Evolutionary conservation across 1,284 basidiomycete genomes (phyloP), one percentile per base, ranked within the genome.

Genomic region (Trametes hirsuta): DNA sequence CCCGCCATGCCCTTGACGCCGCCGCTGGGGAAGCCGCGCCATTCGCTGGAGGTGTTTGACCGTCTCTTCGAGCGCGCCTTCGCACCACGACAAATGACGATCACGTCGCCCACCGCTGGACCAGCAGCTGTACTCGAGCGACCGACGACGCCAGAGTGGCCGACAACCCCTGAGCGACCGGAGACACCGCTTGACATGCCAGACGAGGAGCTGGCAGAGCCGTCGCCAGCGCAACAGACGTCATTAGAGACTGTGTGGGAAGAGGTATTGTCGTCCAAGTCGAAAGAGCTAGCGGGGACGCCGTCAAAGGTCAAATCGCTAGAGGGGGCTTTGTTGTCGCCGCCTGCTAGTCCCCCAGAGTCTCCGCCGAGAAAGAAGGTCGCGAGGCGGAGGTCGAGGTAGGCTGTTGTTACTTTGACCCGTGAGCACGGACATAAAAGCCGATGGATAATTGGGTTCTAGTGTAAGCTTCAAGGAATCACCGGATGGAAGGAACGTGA

Each of bases 381-480:
- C 51, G 55, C 53, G 58, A 65, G 59, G 56, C 55, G 63, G 34
- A 51, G 59, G 37, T 64, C 68, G 34, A 69, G 68, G 69, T 70
- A 74, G 64, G 81, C 15, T 6, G 24, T n/a, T 3, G 12, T 8
- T 30, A 30, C n/a, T 6, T n/a, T 25, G 11, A 21, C 18, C 34
- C 12, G 14, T 35, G 6, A 6, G 25, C 12, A 36, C 2, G 40
- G 8, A 30, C 35, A 50, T 55, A 53, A 50, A 55, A 49, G 55
- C 45, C 47, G 40, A 55, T 51, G 50, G 42, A 55, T 59, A 55
- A 59, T 60, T 65, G 67, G 61, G 66, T 57, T 11, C 11, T 65
- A 88, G 87, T 66, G 84, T 85, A 60, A 82, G 80, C 65, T 84
- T 88, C 69, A 84, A 81, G 64, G 85, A 88, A 75, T 86, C 87